Base-by-base conservation (phyloP, 164 flowering plant species). In the Vitis amurensis region DNA sequence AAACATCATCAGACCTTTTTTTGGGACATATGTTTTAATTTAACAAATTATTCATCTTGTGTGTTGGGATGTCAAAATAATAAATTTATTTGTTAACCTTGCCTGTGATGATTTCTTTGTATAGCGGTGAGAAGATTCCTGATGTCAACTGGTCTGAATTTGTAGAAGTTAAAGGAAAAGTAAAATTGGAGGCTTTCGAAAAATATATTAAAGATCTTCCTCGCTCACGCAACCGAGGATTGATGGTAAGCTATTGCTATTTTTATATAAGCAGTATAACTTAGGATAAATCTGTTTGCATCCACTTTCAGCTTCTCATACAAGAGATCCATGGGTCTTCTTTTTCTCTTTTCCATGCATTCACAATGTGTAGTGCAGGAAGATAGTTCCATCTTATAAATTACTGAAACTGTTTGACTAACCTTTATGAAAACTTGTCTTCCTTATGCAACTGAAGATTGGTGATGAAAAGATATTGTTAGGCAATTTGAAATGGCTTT, bases 141-240 rank as follows among this genome's bases (percentile, higher is more conserved):
- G 76, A 78, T 68, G 56, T 81, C 77, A 79, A 72, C 58, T 87
- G 91, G 91, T 68, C 85, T 79, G 74, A 80, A 63, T 76, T 65
- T 62, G 69, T 87, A 69, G 91, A 80, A 82, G 86, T 85, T n/a
- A 85, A 82, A 74, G 91, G 91, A 55, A 87, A 84, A 84, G 89
- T 87, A 67, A 83, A 75, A 66, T 61, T 85, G 67, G 85, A 84
- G 53, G 87, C 86, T 63, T 87, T 87, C 69, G 91, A 87, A 74
- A 87, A 83, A 71, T 87, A 74, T 72, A 80, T 87, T 56, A 85
- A 87, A 76, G 89, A 87, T 65, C 87, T 87, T 80, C 89, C 89
- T 69, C 86, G 91, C 51, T 87, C 91, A 14, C 87, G 91, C 76
- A 79, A 73, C 61, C 83, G 87, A 69, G 81, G 81, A 16, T 67